A percentile compares a stretch with the other conserved stretches of the same genome.
Conservation (phyloP, 1,284 basidiomycete genomes). For the Papiliotrema laurentii region DNA sequence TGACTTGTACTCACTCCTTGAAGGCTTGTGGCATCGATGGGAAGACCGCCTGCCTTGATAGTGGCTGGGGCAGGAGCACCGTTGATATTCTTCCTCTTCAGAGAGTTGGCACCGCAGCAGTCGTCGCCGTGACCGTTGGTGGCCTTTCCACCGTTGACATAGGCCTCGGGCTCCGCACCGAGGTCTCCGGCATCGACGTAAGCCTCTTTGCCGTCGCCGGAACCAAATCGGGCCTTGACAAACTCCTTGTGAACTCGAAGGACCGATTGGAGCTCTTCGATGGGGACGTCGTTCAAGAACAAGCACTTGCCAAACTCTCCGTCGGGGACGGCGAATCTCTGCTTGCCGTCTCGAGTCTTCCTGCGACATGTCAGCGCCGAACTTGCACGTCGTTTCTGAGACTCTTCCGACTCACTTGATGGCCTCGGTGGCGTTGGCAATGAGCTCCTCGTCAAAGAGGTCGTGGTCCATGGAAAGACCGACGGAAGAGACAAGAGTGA, state of each 20-base stretch:
- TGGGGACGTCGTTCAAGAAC: constrained; percentile 50
- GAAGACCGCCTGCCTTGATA: too few species aligned
- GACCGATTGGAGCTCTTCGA: constrained; percentile 44
- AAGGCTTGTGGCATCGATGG: too few species aligned
- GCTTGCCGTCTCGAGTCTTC: constrained; percentile 51
- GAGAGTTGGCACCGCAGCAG: constrained; percentile 4
- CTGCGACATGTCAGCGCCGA: constrained; percentile 7
- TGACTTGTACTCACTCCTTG: too few species aligned
- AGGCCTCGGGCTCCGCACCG: constrained; percentile 40
- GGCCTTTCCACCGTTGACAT: constrained; percentile 17
- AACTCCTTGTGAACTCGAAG: constrained; percentile 49
- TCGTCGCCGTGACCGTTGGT: constrained; percentile 8
- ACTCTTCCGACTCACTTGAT: constrained; percentile 43
- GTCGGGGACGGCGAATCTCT: constrained; percentile 50
- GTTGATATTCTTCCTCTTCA: constrained; percentile 22
- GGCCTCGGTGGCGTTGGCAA: constrained; percentile 45
- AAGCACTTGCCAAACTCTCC: constrained; percentile 47
- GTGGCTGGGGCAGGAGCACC: constrained; percentile 12
- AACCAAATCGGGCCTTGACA: constrained; percentile 43
- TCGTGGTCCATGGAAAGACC: constrained; percentile 51
- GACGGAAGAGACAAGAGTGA: constrained; percentile 44
- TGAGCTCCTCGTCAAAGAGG: constrained; percentile 44
- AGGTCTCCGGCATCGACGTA: constrained; percentile 51
- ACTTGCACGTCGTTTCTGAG: too few species aligned
- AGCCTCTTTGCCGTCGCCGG: constrained; percentile 47